Base-by-base conservation (phyloP, 2,329 filamentous ascomycete species). In the Diaporthe nobilis region DNA sequence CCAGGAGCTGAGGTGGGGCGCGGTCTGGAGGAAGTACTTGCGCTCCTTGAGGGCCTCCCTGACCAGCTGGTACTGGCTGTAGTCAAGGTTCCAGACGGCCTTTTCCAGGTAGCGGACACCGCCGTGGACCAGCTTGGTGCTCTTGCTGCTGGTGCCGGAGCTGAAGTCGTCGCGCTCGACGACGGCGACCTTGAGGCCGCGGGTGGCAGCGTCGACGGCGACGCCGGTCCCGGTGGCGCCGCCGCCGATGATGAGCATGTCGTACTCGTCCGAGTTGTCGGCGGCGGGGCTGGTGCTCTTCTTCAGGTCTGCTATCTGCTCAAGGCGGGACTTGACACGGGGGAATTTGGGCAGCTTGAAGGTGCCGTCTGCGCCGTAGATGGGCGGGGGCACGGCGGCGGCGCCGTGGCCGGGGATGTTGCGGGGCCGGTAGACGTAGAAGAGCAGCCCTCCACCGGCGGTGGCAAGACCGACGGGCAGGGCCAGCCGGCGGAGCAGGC, bases 81-180 rank as follows among this genome's bases (percentile, higher is more conserved):
- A 96, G 84, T 97, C 94, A 80, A 96, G 87, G 83, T 96, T 94
- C 92, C 92, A 95, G 68, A 97, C 92, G 73, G 94, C 94, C 87
- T 97, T 97, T 84, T 97, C 94, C 75, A 97, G 88, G 82, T 96
- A 97, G 79, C 94, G 91, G 76, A 97, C 94, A 81, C 94, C 94
- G 79, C 94, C 94, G 84, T 97, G 94, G 25, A 97, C 94, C 72
- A 97, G 88, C 85, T 97, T 97, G 67, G 94, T 97, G 86, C 93
- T 95, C 87, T 96, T 96, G 84, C 93, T 95, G 86, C 93, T 95
- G 55, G 94, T 96, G 42, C 94, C 94, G 77, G 92, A 90, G 80
- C 92, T 93, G 83, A 96, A 97, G 84, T 97, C 94, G 83, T 96
- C 94, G 77, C 94, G 89, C 85, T 97, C 94, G 22, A 97, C 93